Base-by-base conservation (phyloP, 1,139 yeast genomes). In the Suhomyces yuchorum region DNA sequence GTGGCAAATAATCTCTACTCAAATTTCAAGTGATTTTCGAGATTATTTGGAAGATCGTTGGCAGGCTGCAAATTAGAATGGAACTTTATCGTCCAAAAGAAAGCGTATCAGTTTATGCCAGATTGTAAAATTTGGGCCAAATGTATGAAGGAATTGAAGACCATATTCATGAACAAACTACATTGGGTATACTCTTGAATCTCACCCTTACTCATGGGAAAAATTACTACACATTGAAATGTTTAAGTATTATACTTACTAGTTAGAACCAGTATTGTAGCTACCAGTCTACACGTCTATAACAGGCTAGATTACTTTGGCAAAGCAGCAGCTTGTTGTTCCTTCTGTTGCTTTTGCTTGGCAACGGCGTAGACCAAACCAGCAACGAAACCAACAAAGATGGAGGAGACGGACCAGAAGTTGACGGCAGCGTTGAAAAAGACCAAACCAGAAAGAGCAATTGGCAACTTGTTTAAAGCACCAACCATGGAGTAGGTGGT, bases 401-500 rank as follows among this genome's bases (percentile, higher is more conserved):
- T 95, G 46, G 98, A 93, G 33, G 91, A 73, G 54, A 91, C 88
- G 37, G 96, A 88, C 78, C 87, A 84, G 74, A 93, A 89, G 76
- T 96, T 93, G 65, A 87, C 90, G 50, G 96, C 95, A 52, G 96
- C 96, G 60, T 90, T 96, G 65, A 92, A 93, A 80, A 93, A 93
- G 56, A 93, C 67, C 65, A 95, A 81, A 39, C 99, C 99, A 32
- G 96, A 85, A 52, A 95, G 78, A 20, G 99, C 99, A 63, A 95
- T 90, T 63, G 99, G 99, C 63, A 93, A 83, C 77, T 95, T 95
- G 82, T 93, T 93, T 71, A 93, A 82, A 47, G 99, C 99, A 66
- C 99, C 99, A 55, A 93, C 98, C 99, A 93, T 93, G 46, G 97
- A 89, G 75, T 93, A 93, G 48, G 99, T 93, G 51, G 99, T 93